These are phyloP conservation scores for Xylariaceae sp. DNA, from an alignment of 2,329 filamentous ascomycete genomes.

Conservation along the genomic window DNA sequence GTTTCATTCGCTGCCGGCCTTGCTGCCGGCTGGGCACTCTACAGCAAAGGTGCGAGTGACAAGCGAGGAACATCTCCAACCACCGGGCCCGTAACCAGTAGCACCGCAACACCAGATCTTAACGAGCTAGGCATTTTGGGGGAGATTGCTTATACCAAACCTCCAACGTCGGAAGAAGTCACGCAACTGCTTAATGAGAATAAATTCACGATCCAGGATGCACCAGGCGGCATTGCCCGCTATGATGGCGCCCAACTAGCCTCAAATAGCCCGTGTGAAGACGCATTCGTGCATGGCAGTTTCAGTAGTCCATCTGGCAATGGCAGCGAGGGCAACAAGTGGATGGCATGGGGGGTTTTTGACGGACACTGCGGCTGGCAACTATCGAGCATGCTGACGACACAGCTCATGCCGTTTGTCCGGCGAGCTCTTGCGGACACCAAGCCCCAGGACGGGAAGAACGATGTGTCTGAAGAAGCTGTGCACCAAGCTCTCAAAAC, in stretches of 20 bases:
- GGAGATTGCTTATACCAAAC: conserved; percentile 32
- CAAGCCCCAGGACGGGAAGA: conserved; percentile 23
- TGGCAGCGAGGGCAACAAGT: conserved; percentile 24
- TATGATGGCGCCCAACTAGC: conserved; percentile 43
- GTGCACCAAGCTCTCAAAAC: conserved; percentile 45
- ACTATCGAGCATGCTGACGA: conserved; percentile 40
- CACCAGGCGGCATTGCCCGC: conserved; percentile 29
- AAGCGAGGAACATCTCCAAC: conserved; percentile 15
- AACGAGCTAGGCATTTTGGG: conserved; percentile 34
- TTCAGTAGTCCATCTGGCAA: conserved; percentile 37
- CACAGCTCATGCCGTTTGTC: conserved; percentile 40
- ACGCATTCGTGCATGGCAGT: conserved; percentile 42
- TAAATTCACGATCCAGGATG: conserved; percentile 28
- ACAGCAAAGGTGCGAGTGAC: conserved; percentile 6
- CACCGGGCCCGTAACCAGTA: conserved; percentile 4
- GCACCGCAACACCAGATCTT: conserved; percentile 34
- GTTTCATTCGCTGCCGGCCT: conserved; percentile 30
- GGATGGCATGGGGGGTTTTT: conserved; percentile 44
- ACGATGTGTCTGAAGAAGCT: conserved; percentile 30
- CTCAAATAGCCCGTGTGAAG: conserved; percentile 44
- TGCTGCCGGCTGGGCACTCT: conserved; percentile 23
- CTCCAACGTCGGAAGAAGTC: conserved; percentile 35
- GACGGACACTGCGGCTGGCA: conserved; percentile 47
- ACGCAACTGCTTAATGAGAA: conserved; percentile 39
- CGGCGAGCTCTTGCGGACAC: conserved; percentile 33